These are phyloP conservation scores for Sphaerulina populicola DNA, from an alignment of 2,329 filamentous ascomycete species.

Conservation along the genomic window DNA sequence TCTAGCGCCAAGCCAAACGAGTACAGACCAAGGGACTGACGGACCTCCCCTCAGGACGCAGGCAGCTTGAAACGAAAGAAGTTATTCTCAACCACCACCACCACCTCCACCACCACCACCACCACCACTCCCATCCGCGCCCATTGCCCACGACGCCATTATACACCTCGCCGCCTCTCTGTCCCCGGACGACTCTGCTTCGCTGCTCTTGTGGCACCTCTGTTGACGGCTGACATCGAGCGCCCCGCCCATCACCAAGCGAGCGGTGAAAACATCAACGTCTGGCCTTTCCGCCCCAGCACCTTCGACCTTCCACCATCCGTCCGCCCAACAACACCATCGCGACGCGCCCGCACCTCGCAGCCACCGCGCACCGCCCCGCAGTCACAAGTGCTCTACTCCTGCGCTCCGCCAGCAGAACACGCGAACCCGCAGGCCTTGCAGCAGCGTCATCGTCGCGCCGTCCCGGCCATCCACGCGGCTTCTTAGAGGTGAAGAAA, in stretches of 20 bases:
- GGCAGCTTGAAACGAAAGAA: not conserved
- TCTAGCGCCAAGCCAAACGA: too few relatives aligned
- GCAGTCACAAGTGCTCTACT: not conserved
- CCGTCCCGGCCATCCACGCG: not conserved
- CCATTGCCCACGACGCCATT: not conserved
- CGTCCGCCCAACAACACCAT: not conserved
- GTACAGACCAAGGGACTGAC: too few relatives aligned
- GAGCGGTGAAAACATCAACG: conserved; percentile 8
- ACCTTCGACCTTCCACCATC: not conserved
- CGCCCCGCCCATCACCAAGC: not conserved
- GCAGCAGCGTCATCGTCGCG: not conserved
- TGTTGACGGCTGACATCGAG: not conserved
- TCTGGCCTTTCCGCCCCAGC: not conserved
- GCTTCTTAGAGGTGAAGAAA: not conserved
- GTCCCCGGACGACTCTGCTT: not conserved
- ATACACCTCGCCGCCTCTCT: not conserved
- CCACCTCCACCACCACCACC: not conserved
- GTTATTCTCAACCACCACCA: not conserved
- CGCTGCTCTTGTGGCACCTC: not conserved
- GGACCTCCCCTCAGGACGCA: too few relatives aligned
- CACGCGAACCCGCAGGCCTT: conserved; percentile 1
- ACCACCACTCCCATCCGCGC: not conserved
- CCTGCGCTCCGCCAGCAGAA: not conserved
- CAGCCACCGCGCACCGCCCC: not conserved
- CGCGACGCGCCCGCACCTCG: not conserved